Evolutionary conservation across 2,329 filamentous ascomycete genomes (phyloP).

Genomic region (Colletotrichum cuscutae): DNA sequence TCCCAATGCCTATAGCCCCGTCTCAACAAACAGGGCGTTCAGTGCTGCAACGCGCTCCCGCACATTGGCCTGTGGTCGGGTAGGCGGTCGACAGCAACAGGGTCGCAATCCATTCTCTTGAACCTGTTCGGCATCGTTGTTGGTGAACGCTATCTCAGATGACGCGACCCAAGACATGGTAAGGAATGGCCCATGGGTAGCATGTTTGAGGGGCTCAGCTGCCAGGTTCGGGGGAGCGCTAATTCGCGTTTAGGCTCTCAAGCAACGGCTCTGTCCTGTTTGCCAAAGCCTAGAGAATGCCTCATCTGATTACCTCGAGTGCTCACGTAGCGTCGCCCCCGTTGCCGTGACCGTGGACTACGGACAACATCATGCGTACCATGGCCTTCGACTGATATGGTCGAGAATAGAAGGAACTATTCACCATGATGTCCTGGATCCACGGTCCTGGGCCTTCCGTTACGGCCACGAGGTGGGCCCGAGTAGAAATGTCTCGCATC

Average conservation of each 20-base stretch:
- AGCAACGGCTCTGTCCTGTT: neutral
- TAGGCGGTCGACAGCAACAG: neutral
- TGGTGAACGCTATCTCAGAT: neutral
- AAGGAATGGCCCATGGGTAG: neutral
- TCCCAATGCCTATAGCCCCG: neutral
- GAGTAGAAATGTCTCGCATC: slow-evolving; percentile 17
- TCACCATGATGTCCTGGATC: neutral
- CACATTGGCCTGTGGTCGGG: neutral
- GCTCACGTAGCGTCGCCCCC: neutral
- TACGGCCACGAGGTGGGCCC: slow-evolving; percentile 5
- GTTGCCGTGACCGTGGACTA: neutral
- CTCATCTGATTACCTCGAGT: neutral
- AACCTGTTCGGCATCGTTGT: neutral
- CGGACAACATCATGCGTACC: neutral
- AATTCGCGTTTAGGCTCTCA: neutral
- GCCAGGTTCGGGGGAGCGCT: neutral
- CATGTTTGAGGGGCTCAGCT: neutral
- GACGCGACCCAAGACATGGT: neutral
- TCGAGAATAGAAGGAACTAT: neutral
- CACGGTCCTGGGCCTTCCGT: neutral
- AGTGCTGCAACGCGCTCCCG: neutral
- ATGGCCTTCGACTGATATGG: neutral
- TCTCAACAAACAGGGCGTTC: neutral
- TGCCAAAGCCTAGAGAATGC: neutral
- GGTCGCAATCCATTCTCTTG: neutral